Evolutionary conservation across 2,329 filamentous ascomycete species (phyloP), one percentile per base, ranked within the genome.

Genomic region (Calycina marina): DNA sequence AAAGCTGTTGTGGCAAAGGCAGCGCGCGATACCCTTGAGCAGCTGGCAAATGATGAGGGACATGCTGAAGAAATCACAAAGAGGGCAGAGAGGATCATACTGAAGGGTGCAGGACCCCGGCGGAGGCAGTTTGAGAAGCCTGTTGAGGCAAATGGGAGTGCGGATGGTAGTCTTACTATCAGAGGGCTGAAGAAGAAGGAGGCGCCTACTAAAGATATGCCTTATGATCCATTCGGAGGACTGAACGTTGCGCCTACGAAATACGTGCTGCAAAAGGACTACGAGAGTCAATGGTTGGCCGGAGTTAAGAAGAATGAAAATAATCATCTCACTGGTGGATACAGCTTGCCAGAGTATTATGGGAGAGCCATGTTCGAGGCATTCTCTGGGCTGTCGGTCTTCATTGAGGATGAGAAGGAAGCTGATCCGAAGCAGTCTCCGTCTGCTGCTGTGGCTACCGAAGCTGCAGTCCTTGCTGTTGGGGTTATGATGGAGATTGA

Each of bases 161-260:
- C 35, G 2, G 34, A 20, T 16, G 47, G 42, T 9, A 48, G 58
- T 9, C 56, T 77, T 18, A 72, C 77, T 2, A 86, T 94, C 56
- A 79, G 82, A 44, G 88, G 88, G 2, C 66, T 94, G 36, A 84
- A 81, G 56, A 76, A 68, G 47, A 64, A 56, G 45, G 61, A 67
- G 35, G 63, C 65, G 2, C 67, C 70, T 1, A 68, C 69, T 20
- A 69, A 69, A 4, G 74, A 84, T 46, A 74, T 75, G 36, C 77
- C 83, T 0, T 94, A 93, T 58, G 85, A 94, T 59, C 80, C 88
- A 0, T 93, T 90, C 51, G 84, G 74, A 24, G 90, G 84, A 1
- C 59, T 86, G 39, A 58, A 69, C 28, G 69, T 86, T 31, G 63
- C 64, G 14, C 71, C 73, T 14, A 65, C 77, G 44, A 77, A 86